Evolutionary conservation across 179 eudicot species (phyloP).

Genomic region (Pouteria campechiana): DNA sequence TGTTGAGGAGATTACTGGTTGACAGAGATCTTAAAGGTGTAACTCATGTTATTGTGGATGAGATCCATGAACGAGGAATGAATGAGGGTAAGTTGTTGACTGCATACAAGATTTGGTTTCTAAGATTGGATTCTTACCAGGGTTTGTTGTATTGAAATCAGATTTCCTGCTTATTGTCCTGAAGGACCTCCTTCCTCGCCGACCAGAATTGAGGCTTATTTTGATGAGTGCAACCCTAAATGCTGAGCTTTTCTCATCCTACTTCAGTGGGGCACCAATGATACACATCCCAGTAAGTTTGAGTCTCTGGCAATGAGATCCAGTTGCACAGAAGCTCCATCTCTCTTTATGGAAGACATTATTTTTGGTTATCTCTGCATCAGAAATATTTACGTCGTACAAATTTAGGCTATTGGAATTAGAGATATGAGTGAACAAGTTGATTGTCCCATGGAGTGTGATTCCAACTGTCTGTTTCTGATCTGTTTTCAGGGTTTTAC

Average conservation of each 20-base stretch:
- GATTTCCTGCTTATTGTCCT: slow-evolving; percentile 81
- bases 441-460: no score
- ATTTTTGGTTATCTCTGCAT: no score
- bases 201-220: slow-evolving; percentile 66
- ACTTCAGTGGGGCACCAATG: slow-evolving; percentile 72
- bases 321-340: no score
- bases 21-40: slow-evolving; percentile 66
- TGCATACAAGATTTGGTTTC: neutral
- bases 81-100: slow-evolving; percentile 51
- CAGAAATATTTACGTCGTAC: no score
- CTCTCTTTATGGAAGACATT: no score
- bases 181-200: slow-evolving; percentile 68
- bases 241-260: slow-evolving; percentile 76
- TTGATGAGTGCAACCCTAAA: slow-evolving; percentile 85
- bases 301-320: neutral
- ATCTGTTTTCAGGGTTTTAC: slow-evolving; percentile 49
- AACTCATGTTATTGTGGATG: slow-evolving; percentile 77
- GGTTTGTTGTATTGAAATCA: slow-evolving; percentile 13
- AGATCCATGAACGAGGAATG: slow-evolving; percentile 90
- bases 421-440: no score
- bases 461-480: no score
- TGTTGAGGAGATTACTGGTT: slow-evolving; percentile 61
- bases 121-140: slow-evolving; percentile 4
- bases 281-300: slow-evolving; percentile 73
- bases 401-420: no score